Evolutionary conservation across 2,329 filamentous ascomycete species (phyloP), one percentile per base, ranked within the genome.

Genomic region (Calonectria ilicicola): DNA sequence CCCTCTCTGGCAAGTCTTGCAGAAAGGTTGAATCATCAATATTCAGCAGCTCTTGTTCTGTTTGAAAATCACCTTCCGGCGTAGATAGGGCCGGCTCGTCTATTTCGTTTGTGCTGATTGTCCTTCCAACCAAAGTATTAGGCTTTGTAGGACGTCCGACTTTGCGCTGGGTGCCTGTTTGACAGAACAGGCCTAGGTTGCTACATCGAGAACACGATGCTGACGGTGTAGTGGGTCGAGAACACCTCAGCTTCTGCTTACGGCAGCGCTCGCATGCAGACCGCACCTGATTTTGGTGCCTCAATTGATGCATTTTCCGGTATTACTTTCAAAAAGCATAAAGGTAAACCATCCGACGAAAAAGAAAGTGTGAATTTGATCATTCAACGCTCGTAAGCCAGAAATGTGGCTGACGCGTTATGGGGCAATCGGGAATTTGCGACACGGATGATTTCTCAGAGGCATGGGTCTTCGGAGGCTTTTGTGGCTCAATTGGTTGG

Each of bases 221-320:
- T 29, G 60, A 56, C 17, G 65, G 27, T 8, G 67, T 19, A n/a
- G 72, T 44, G 27, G 74, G 74, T 42, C 76, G 76, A 6, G 69
- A 74, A 66, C 78, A 81, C 29, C 73, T 74, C 27, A 81, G 72
- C 69, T 80, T 80, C 49, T 78, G 75, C 27, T 72, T 66, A n/a
- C 77, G 79, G 62, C 78, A 80, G 40, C 77, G 68, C 70, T 80
- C 77, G 49, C 79, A 80, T 27, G 77, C 75, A 5, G 75, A 77
- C 19, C 78, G 76, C 32, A 75, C 75, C 51, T 80, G 78, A 44
- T 73, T 78, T 4, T 78, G 78, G 42, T 80, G 77, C 17, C 38
- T 23, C 21, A 32, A 23, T 14, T 23, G 19, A 12, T 44, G 23
- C 58, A 46, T 63, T 6, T 6, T 15, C 23, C 12, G 3, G 21